Conservation (phyloP, 2,329 filamentous ascomycete genomes). For the Colletotrichum godetiae region DNA sequence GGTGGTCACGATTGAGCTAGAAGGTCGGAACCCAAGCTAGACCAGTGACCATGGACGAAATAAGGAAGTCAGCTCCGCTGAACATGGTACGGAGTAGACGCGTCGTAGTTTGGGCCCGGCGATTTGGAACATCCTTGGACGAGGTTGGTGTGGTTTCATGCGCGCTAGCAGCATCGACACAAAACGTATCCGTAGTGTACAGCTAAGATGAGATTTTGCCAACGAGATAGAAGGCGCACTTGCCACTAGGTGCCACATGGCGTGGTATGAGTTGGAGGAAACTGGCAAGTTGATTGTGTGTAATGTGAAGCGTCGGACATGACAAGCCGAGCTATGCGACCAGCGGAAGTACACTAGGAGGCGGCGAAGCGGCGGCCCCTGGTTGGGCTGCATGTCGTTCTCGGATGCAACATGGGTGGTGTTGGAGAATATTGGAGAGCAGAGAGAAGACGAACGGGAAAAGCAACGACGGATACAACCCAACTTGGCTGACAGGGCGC, state of each 20-base stretch:
- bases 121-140: constrained; percentile 22
- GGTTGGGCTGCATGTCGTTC: constrained; percentile 4
- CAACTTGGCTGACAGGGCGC: not conserved
- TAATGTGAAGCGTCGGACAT: constrained; percentile 1
- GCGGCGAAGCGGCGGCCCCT: constrained; percentile 2
- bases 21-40: not conserved
- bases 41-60: constrained; percentile 2
- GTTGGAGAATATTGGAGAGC: not conserved
- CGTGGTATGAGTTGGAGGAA: not conserved
- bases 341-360: constrained; percentile 4
- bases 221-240: not conserved
- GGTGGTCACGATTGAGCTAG: constrained; percentile 8
- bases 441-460: constrained; percentile 1
- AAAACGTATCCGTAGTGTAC: not conserved
- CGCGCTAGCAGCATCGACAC: not conserved
- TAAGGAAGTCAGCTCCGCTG: constrained; percentile 7
- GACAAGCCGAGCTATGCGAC: not conserved
- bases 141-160: not conserved
- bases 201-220: not conserved
- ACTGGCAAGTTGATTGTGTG: not conserved
- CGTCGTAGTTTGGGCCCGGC: constrained; percentile 1
- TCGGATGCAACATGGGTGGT: constrained; percentile 1
- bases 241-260: not conserved
- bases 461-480: not conserved
- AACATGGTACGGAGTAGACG: not conserved